Evolutionary conservation across 2,329 filamentous ascomycete species (phyloP).

Genomic region (Cercospora nicotianae): DNA sequence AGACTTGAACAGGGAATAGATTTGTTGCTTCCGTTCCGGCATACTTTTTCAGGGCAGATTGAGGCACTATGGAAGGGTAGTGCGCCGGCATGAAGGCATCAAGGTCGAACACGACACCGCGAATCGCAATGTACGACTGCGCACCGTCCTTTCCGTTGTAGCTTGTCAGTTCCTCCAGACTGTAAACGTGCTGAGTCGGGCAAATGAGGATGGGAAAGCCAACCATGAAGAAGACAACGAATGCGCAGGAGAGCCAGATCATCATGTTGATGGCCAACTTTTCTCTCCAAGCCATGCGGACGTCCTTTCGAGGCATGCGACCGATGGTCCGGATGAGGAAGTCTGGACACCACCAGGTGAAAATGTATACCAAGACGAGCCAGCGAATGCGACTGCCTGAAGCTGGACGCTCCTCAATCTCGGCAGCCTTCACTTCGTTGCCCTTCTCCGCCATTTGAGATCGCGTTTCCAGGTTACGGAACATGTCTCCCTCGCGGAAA

Average conservation of each 20-base stretch:
- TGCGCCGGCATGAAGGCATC: conserved; percentile 71
- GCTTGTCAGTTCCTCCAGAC: conserved; percentile 69
- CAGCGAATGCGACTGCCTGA: conserved; percentile 84
- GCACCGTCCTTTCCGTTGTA: conserved; percentile 70
- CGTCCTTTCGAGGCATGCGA: conserved; percentile 86
- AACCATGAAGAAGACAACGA: conserved; percentile 85
- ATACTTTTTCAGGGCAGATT: conserved; percentile 70
- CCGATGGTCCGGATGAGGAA: conserved; percentile 75
- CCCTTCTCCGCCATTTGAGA: conserved; percentile 94
- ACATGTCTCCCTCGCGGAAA: conserved; percentile 93
- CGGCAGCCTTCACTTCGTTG: conserved; percentile 84
- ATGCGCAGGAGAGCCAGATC: conserved; percentile 82
- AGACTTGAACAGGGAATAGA: conserved; percentile 92
- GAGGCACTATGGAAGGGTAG: conserved; percentile 68
- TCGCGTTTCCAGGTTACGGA: conserved; percentile 90
- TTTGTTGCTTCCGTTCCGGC: conserved; percentile 83
- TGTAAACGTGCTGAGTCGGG: conserved; percentile 86
- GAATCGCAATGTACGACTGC: conserved; percentile 73
- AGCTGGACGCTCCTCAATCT: conserved; percentile 80
- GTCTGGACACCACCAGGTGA: conserved; percentile 89
- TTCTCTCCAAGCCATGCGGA: conserved; percentile 91
- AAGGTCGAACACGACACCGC: conserved; percentile 86
- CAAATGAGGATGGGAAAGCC: conserved; percentile 85
- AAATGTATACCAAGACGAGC: conserved; percentile 76
- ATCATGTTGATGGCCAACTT: conserved; percentile 97